Percentiles rank a stretch among this genome's conserved stretches.
These are phyloP conservation scores for Ogataea hybrid DNA, from an alignment of 1,139 yeast genomes.

Conservation along the genomic window DNA sequence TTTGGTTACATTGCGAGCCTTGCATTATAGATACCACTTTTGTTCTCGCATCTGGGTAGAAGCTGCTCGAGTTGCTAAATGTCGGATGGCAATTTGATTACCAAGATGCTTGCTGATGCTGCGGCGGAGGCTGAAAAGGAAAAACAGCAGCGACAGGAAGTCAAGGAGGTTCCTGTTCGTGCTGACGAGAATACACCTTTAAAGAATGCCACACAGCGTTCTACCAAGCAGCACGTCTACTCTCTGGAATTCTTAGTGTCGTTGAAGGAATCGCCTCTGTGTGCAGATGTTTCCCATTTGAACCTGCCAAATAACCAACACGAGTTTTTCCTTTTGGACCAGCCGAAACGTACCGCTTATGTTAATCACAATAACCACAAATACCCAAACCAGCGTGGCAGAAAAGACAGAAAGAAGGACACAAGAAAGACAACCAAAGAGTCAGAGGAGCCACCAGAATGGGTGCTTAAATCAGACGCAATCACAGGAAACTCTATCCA, in stretches of 20 bases:
- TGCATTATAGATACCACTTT: conserved; percentile 6
- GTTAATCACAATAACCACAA: conserved; percentile 4
- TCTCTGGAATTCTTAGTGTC: conserved; percentile 38
- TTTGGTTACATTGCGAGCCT: conserved; percentile 1
- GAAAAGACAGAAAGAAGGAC: conserved; percentile 19
- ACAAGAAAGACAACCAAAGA: conserved; percentile 37
- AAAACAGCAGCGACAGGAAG: conserved; percentile 11
- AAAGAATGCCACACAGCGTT: conserved; percentile 27
- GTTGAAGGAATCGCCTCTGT: conserved; percentile 39
- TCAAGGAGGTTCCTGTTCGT: background rate
- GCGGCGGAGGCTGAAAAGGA: conserved; percentile 27
- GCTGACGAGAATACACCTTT: conserved; percentile 34
- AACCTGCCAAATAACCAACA: conserved; percentile 38
- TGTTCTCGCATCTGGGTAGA: conserved; percentile 3
- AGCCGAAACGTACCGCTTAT: conserved; percentile 6
- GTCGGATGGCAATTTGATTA: conserved; percentile 24
- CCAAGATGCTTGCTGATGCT: conserved; percentile 30
- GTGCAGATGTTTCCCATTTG: conserved; percentile 32
- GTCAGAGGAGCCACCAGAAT: conserved; percentile 46
- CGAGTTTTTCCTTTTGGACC: conserved; percentile 13
- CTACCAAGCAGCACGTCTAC: conserved; percentile 39
- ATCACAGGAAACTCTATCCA: conserved; percentile 59
- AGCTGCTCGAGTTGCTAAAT: conserved; percentile 3
- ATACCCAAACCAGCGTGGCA: conserved; percentile 34
- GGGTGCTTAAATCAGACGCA: conserved; percentile 45